A percentile compares a stretch with the other conserved stretches of the same genome.
These are phyloP conservation scores for Rachicladosporium sp. DNA, from an alignment of 2,329 filamentous ascomycete genomes.

Conservation along the genomic window DNA sequence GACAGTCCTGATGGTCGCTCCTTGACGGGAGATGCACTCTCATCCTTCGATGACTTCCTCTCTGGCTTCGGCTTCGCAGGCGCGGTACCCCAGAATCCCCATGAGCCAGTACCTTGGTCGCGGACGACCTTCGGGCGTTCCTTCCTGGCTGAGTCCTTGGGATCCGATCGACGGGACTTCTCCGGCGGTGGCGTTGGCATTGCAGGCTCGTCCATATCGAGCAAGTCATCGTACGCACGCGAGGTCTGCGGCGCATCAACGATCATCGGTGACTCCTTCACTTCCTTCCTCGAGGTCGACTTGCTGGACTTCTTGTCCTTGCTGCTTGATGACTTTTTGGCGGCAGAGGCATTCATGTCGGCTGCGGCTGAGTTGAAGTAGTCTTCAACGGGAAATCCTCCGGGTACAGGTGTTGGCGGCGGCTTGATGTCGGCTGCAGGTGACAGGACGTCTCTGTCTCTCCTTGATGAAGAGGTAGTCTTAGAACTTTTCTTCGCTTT, in stretches of 20 bases:
- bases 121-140: conserved; percentile 67
- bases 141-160: conserved; percentile 47
- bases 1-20: conserved; percentile 32
- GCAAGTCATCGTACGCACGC: conserved; percentile 11
- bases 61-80: conserved; percentile 19
- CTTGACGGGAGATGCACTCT: conserved; percentile 29
- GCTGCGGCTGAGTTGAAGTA: conserved; percentile 13
- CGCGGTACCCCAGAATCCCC: conserved; percentile 61
- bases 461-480: conserved; percentile 5
- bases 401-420: conserved; percentile 29
- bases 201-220: conserved; percentile 22
- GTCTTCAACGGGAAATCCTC: conserved; percentile 36
- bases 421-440: conserved; percentile 8
- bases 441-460: conserved; percentile 7
- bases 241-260: no score
- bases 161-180: conserved; percentile 10
- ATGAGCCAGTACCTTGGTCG: conserved; percentile 48
- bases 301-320: conserved; percentile 22
- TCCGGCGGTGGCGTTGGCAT: conserved; percentile 41
- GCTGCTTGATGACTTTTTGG: conserved; percentile 14
- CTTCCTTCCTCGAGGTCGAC: conserved; percentile 6
- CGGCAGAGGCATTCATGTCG: conserved; percentile 8
- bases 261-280: no score
- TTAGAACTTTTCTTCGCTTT: conserved; percentile 9
- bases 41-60: conserved; percentile 32